Evolutionary conservation across 805 yeast genomes (phyloP).

Genomic region (Saccharomycopsis schoenii): DNA sequence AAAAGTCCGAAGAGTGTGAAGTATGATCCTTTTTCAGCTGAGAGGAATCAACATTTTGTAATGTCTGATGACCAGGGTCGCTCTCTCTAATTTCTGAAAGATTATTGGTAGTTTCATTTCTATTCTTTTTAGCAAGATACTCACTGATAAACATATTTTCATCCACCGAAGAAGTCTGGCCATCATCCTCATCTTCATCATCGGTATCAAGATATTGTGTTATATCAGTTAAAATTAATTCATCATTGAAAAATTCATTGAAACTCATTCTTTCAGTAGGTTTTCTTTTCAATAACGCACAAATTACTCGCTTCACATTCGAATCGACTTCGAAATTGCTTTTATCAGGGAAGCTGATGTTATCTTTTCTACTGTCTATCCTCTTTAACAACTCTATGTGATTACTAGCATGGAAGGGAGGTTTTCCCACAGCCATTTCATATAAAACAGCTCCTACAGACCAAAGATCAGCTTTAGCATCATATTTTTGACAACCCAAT

Average conservation of each 20-base stretch:
- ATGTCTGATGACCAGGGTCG: background rate
- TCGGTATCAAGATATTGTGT: conserved; percentile 26
- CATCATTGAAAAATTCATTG: conserved; percentile 74
- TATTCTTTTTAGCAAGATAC: conserved; percentile 34
- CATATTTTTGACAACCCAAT: conserved; percentile 84
- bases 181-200: conserved; percentile 47
- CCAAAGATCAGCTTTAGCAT: conserved; percentile 97
- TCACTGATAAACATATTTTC: conserved; percentile 81
- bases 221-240: conserved; percentile 49
- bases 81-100: background rate
- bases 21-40: background rate
- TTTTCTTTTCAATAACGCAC: conserved; percentile 67
- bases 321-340: conserved; percentile 48
- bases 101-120: background rate
- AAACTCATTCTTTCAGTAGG: conserved; percentile 86
- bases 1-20: too few species aligned
- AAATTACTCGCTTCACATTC: conserved; percentile 58
- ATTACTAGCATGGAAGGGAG: conserved; percentile 90
- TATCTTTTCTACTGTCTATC: conserved; percentile 74
- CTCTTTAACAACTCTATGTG: conserved; percentile 83
- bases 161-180: conserved; percentile 61
- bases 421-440: conserved; percentile 94
- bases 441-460: conserved; percentile 94
- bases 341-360: conserved; percentile 59
- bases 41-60: background rate